Evolutionary conservation across 805 yeast genomes (phyloP), one percentile per base, ranked within the genome.

Genomic region (Nakazawaea wickerhamii): DNA sequence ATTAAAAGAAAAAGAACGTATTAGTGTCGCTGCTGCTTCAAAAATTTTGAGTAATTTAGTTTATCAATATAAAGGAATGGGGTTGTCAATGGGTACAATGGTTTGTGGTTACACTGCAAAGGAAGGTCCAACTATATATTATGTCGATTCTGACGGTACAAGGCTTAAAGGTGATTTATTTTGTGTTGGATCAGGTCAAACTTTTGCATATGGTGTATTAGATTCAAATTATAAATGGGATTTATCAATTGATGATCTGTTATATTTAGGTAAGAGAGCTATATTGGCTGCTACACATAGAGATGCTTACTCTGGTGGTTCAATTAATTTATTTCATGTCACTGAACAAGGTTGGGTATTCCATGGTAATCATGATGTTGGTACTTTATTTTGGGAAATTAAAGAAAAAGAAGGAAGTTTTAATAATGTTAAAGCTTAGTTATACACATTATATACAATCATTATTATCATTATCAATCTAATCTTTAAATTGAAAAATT

Each of bases 11-110:
- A 90, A 91, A 66, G 91, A 89, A 66, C 78, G 99, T 55, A 93
- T 93, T 51, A 79, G 93, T 4, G 98, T 91, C 30, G 93, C 96
- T 25, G 96, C 98, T 9, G 98, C 99, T 8, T 86, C 95, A 23
- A 93, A 93, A 68, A 90, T 93, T 49, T 73, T 93, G 56, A 72
- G 91, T 44, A 93, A 93, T 60, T 74, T 91, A 64, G 93, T 90
- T 17, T 93, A 90, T 65, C 78, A 80, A 53, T 93, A 93, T 70
- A 93, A 93, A 67, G 99, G 99, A 42, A 85, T 90, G 79, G 99
- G 99, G n/a, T 73, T 93, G 48, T 84, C 95, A 11, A 93, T 93
- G 99, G 99, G 99, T 63, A 93, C 99, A 3, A 93, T 93, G 99
- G 75, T 93, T 53, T 93, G 98, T 72, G 99, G 99, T 19, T 87